A percentile compares a stretch with the other conserved stretches of the same genome.
phyloP scores from a whole-genome alignment of 2,329 filamentous ascomycete species.

The Microcera coccophila region DNA sequence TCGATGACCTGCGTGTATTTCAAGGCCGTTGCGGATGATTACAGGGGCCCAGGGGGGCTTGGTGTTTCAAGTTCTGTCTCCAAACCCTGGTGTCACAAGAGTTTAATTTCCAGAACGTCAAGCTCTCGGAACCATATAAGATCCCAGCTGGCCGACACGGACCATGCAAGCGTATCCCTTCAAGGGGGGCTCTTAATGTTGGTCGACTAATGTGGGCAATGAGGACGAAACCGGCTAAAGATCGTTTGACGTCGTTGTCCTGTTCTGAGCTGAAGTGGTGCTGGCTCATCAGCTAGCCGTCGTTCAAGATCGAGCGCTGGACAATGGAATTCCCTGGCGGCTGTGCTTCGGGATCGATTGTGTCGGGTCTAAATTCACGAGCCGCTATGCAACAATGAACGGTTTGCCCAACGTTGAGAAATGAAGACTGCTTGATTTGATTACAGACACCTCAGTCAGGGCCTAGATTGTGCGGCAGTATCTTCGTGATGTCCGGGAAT shows the following conservation, averaged over 20 bases:
- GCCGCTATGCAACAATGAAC: too few species aligned
- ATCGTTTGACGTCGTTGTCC: not conserved
- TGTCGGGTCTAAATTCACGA: too few species aligned
- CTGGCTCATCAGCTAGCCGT: too few species aligned
- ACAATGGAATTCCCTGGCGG: too few species aligned
- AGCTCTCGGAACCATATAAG: not conserved
- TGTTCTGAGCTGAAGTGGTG: not conserved
- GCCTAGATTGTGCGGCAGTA: too few species aligned
- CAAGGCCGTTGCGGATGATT: not conserved
- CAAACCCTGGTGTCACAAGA: not conserved
- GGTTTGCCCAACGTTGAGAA: too few species aligned
- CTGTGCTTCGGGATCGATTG: too few species aligned
- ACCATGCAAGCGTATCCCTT: not conserved
- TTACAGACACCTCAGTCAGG: too few species aligned
- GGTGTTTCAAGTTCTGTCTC: not conserved
- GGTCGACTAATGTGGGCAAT: too few species aligned
- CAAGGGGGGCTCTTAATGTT: not conserved
- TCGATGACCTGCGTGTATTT: not conserved
- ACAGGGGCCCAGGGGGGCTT: constrained; percentile 1
- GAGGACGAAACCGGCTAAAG: not conserved
- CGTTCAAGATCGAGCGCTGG: too few species aligned
- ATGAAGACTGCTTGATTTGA: too few species aligned
- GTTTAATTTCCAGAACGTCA: not conserved
- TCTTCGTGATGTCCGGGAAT: too few species aligned
- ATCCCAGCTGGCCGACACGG: not conserved